A percentile compares a stretch with the other conserved stretches of the same genome.
Evolutionary conservation across 148 eudicot genomes (phyloP).

Genomic region (Cornus controversa): DNA sequence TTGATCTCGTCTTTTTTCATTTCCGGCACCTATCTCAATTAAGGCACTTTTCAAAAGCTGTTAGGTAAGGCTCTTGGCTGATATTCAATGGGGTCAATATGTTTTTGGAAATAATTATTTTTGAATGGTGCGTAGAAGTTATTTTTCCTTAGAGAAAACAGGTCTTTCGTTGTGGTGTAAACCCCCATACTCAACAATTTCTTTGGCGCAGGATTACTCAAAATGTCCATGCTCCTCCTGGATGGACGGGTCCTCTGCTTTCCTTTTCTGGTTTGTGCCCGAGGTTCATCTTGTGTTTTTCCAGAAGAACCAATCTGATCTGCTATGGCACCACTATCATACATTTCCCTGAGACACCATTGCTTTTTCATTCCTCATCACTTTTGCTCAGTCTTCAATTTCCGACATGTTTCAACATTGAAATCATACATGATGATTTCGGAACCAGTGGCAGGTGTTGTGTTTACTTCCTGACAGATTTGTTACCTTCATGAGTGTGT

Average conservation of each 20-base stretch:
- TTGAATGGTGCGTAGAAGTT: slow-evolving; percentile 27
- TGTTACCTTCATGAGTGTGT: slow-evolving; percentile 2
- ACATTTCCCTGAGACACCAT: slow-evolving; percentile 57
- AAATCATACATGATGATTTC: slow-evolving; percentile 61
- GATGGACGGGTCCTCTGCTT: slow-evolving; percentile 66
- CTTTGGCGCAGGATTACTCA: slow-evolving; percentile 79
- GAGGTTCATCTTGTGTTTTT: slow-evolving; percentile 57
- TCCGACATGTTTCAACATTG: slow-evolving; percentile 65
- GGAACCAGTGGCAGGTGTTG: slow-evolving; percentile 70
- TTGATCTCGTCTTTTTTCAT: background rate
- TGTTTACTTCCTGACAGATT: slow-evolving; percentile 49
- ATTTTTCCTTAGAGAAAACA: slow-evolving; percentile 34
- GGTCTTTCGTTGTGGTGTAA: slow-evolving; percentile 35
- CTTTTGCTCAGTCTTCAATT: slow-evolving; percentile 63
- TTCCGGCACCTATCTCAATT: background rate
- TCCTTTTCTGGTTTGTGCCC: slow-evolving; percentile 57
- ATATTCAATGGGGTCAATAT: slow-evolving; percentile 12
- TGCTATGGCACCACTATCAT: slow-evolving; percentile 63
- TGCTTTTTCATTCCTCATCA: slow-evolving; percentile 76
- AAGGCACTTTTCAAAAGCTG: background rate
- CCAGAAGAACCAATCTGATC: slow-evolving; percentile 62
- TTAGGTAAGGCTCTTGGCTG: background rate
- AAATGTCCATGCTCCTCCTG: slow-evolving; percentile 58
- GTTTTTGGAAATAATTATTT: slow-evolving; percentile 13
- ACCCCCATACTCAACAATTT: slow-evolving; percentile 61